Evolutionary conservation across 2,329 filamentous ascomycete species (phyloP).

Genomic region (Venturia nashicola): DNA sequence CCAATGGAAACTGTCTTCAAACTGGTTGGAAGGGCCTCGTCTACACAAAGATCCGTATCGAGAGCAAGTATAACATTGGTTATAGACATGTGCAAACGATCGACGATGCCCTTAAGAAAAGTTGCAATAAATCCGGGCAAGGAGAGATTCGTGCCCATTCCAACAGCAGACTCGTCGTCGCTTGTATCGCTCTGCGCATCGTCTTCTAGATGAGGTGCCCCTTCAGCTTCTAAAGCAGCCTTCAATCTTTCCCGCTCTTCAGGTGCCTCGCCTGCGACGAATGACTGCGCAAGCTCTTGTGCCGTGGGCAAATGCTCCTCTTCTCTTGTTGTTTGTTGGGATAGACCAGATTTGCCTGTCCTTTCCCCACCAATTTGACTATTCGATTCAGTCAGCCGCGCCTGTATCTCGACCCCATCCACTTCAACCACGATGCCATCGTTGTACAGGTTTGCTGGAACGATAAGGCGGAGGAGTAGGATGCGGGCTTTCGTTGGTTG

Average conservation of each 20-base stretch:
- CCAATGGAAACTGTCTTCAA: slow-evolving; percentile 4
- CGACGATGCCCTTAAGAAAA: slow-evolving; percentile 62
- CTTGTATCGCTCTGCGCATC: slow-evolving; percentile 46
- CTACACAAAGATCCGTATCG: slow-evolving; percentile 2
- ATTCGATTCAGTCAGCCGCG: slow-evolving; percentile 14
- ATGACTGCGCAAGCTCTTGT: slow-evolving; percentile 64
- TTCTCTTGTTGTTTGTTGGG: slow-evolving; percentile 18
- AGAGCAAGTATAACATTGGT: slow-evolving; percentile 39
- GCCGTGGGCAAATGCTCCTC: slow-evolving; percentile 48
- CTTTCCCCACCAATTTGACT: not conserved
- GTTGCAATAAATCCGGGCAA: slow-evolving; percentile 58
- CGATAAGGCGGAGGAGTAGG: slow-evolving; percentile 62
- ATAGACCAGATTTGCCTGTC: not conserved
- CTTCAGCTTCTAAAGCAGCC: slow-evolving; percentile 45
- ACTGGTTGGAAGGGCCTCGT: slow-evolving; percentile 1
- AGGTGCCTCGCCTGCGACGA: slow-evolving; percentile 56
- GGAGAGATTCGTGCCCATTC: slow-evolving; percentile 59
- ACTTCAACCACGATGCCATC: slow-evolving; percentile 74
- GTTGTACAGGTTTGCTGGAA: slow-evolving; percentile 79
- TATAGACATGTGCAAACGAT: slow-evolving; percentile 57
- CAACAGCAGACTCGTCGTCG: slow-evolving; percentile 55
- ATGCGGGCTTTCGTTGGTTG: slow-evolving; percentile 64
- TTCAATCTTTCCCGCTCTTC: slow-evolving; percentile 54
- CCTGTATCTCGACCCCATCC: slow-evolving; percentile 63
- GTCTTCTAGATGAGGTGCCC: not conserved